A percentile compares a stretch with the other conserved stretches of the same genome.
Conservation (phyloP, 179 eudicot genomes). For the Sideroxylon spinosum region DNA sequence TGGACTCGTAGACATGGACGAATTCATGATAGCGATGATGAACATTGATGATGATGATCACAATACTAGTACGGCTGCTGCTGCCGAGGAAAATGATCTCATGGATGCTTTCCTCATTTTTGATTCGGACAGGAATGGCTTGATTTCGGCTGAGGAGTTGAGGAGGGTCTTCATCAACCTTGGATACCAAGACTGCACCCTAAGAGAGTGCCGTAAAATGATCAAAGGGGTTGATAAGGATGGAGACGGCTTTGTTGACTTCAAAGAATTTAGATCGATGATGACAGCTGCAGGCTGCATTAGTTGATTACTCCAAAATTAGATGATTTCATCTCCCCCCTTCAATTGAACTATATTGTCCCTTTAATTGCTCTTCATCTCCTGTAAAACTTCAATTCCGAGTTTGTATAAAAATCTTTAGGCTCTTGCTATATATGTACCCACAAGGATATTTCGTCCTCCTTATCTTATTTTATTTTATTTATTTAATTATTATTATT, state of each 20-base stretch:
- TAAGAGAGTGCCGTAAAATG: constrained; percentile 52
- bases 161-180: constrained; percentile 43
- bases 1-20: constrained; percentile 58
- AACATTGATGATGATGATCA: not conserved
- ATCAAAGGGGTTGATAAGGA: constrained; percentile 56
- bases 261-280: constrained; percentile 57
- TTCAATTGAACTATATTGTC: too few species aligned
- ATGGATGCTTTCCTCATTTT: constrained; percentile 55
- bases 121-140: constrained; percentile 57
- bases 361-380: too few species aligned
- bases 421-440: too few species aligned
- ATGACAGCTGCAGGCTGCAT: constrained; percentile 25
- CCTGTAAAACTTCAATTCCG: too few species aligned
- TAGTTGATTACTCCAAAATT: too few species aligned
- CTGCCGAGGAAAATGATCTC: constrained; percentile 29
- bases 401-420: too few species aligned
- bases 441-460: too few species aligned
- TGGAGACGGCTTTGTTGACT: constrained; percentile 62
- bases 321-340: too few species aligned
- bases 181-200: constrained; percentile 38
- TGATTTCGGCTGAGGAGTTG: constrained; percentile 55
- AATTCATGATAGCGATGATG: constrained; percentile 46
- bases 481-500: too few species aligned
- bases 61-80: not conserved
- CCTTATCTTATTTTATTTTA: too few species aligned